Evolutionary conservation across 225 moss, liverwort and hornwort species (phyloP), one percentile per base, ranked within the genome.

Genomic region (Pseudisothecium myosuroides): DNA sequence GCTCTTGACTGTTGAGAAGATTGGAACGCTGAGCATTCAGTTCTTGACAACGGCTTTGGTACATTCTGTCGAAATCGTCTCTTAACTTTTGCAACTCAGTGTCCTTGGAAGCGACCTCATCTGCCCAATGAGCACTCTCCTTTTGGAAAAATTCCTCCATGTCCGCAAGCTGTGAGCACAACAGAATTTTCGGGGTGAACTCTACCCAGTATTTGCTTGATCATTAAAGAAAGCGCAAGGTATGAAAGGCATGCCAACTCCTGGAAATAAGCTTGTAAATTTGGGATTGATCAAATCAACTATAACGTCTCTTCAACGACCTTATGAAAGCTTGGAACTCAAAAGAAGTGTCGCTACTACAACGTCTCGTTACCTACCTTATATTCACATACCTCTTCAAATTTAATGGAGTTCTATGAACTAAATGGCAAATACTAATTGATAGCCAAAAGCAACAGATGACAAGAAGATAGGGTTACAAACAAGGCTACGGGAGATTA

Each of bases 31-130:
- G 94, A 7, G 92, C 91, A 89, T 96, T 88, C 91, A 98, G 90
- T 87, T 95, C 93, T 80, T 96, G 94, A 90, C 95, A 95, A 59
- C 92, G 93, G 62, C 91, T 90, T n/a, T 91, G 87, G 76, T 95
- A 95, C 62, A 94, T 92, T 66, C 87, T 94, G 83, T 97, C 97
- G 47, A 96, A 96, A 34, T 93, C 95, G 73, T 93, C 92, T 80
- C 97, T 89, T 84, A 95, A 56, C 84, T 94, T 96, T 83, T 94
- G 93, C 90, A 97, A 84, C 58, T 95, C 93, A 19, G 61, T 88
- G 84, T 98, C 96, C 85, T 98, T 96, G 26, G 85, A 86, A 11
- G 76, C 73, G 24, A 95, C 92, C 80, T 96, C 96, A 67, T 93
- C 88, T 63, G 93, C 95, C 91, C 94, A 92, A 72, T 93, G 90